Evolutionary conservation across 1,139 yeast species (phyloP).

Genomic region (Suhomyces guaymorum): DNA sequence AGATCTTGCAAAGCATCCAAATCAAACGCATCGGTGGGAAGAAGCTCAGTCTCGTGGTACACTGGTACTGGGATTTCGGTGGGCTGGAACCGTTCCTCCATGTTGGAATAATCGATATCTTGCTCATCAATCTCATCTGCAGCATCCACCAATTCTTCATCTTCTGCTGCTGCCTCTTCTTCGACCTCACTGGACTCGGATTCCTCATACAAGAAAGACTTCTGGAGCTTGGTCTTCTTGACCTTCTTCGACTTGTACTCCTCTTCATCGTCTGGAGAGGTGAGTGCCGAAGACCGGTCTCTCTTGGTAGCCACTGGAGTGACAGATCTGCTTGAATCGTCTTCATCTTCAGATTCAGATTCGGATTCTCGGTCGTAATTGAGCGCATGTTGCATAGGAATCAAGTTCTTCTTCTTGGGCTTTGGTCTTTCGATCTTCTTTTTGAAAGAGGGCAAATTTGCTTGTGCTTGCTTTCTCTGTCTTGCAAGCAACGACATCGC

Average conservation of each 20-base stretch:
- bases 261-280: constrained; percentile 30
- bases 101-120: constrained; percentile 25
- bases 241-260: constrained; percentile 18
- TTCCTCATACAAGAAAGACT: constrained; percentile 32
- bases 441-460: constrained; percentile 43
- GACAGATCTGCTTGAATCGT: constrained; percentile 44
- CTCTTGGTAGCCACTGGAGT: constrained; percentile 40
- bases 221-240: constrained; percentile 21
- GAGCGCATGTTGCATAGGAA: constrained; percentile 76
- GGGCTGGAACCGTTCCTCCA: constrained; percentile 48
- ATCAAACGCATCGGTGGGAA: constrained; percentile 35
- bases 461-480: constrained; percentile 33
- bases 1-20: constrained; percentile 53
- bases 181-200: constrained; percentile 21
- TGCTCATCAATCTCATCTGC: constrained; percentile 13
- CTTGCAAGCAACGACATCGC: constrained; percentile 33
- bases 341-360: constrained; percentile 37
- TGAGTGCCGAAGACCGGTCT: constrained; percentile 14
- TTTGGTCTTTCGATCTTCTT: constrained; percentile 32
- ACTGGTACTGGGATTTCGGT: constrained; percentile 52
- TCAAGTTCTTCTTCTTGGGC: constrained; percentile 30
- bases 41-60: constrained; percentile 41
- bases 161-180: constrained; percentile 7
- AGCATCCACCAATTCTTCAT: constrained; percentile 12
- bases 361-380: constrained; percentile 52